Conservation (phyloP, 768 basidiomycete genomes). For the Lactarius deliciosus region DNA sequence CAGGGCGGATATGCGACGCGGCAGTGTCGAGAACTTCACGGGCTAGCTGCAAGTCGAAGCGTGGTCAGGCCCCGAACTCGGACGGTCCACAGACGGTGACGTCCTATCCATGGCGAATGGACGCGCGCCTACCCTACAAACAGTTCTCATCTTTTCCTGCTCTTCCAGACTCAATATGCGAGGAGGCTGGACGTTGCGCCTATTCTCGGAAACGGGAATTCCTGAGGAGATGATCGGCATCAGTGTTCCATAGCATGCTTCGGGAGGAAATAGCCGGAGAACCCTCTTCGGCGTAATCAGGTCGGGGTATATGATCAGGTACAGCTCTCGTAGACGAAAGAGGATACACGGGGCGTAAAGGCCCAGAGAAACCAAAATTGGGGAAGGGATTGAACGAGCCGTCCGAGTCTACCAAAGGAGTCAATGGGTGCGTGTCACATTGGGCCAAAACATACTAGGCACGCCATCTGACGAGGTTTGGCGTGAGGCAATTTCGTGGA, state of each 20-base stretch:
- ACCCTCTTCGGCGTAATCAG: conserved; percentile 86
- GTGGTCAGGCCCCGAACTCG: conserved; percentile 16
- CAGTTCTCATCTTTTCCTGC: conserved; percentile 86
- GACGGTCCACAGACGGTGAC: conserved; percentile 13
- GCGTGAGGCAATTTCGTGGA: conserved; percentile 61
- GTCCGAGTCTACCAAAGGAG: conserved; percentile 44
- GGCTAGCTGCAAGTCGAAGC: conserved; percentile 54
- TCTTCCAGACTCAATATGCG: conserved; percentile 68
- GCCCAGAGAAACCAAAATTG: conserved; percentile 74
- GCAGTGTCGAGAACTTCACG: conserved; percentile 93
- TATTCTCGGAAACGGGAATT: conserved; percentile 57
- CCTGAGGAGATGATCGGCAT: conserved; percentile 43
- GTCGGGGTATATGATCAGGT: conserved; percentile 79
- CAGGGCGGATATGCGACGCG: conserved; percentile 83
- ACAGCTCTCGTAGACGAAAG: conserved; percentile 73
- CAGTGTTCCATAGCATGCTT: conserved; percentile 14
- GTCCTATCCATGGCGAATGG: background rate
- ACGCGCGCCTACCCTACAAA: conserved; percentile 61
- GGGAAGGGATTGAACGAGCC: conserved; percentile 80
- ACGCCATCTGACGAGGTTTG: conserved; percentile 33
- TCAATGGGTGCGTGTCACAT: conserved; percentile 5
- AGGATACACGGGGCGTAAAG: conserved; percentile 83
- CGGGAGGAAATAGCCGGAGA: conserved; percentile 25
- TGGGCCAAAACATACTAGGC: conserved; percentile 29
- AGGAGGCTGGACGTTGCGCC: conserved; percentile 57